Evolutionary conservation across 2,329 filamentous ascomycete genomes (phyloP), one percentile per base, ranked within the genome.

Genomic region (Leptosphaerulina australis): DNA sequence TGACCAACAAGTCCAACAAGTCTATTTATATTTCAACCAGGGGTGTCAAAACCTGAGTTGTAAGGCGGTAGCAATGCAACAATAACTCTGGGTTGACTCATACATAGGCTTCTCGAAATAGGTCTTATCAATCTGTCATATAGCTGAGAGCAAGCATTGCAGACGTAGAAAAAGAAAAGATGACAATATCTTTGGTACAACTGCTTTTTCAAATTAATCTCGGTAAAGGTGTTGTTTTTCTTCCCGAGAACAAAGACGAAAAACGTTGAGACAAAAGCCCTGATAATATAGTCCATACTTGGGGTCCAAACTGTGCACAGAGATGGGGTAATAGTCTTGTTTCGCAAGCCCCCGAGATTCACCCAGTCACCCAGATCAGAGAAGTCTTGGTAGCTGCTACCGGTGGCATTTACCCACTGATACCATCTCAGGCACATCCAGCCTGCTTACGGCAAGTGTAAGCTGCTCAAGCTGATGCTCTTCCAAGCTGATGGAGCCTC

Each of bases 341-440:
- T 60, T 22, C 54, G 45, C 24, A 55, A 20, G 12, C 56, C 61
- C 24, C 58, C 44, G 8, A 63, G 33, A 43, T 68, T 63, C 1
- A 66, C 56, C 60, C 64, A 63, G 11, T 56, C 36, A 15, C 50
- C 47, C 11, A 68, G 14, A 49, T 68, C 66, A 10, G 55, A 49
- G 26, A 58, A 65, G 20, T 66, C 58, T 12, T 58, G 51, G 41
- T 68, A 64, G 12, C 21, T 25, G 0, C 51, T 46, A 1, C 63
- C 59, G 0, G 38, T 53, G 12, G 66, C 45, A 14, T 55, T 60
- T 14, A 63, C 24, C 55, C 56, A 62, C 14, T 58, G 45, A 31
- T 52, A 58, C 64, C 63, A 38, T 2, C 35, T 38, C 22, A 28
- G 35, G 35, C 9, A 38, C 22, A 28, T 38, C 35, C 20, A 38